phyloP scores from a whole-genome alignment of 495 filamentous ascomycete genomes.

The Staphylotrichum longicolle region DNA sequence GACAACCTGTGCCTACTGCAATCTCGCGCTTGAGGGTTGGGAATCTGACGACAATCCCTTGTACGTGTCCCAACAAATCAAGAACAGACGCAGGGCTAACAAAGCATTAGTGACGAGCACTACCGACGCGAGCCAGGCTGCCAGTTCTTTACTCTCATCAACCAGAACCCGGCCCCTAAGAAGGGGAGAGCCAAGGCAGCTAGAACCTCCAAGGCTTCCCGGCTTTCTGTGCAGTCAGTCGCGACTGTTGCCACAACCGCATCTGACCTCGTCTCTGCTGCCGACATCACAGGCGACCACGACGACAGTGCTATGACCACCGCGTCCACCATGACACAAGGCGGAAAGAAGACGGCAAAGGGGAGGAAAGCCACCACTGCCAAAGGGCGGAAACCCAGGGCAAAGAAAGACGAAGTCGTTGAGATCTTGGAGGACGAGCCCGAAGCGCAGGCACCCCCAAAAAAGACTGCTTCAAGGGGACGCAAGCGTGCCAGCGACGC shows the following conservation, averaged over 20 bases:
- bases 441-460: slow-evolving; percentile 39
- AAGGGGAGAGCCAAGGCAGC: slow-evolving; percentile 54
- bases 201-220: slow-evolving; percentile 65
- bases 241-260: slow-evolving; percentile 53
- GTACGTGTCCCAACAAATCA: slow-evolving; percentile 48
- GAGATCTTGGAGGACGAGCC: slow-evolving; percentile 48
- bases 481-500: slow-evolving; percentile 68
- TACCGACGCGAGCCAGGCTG: slow-evolving; percentile 73
- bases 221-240: slow-evolving; percentile 68
- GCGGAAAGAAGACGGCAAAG: slow-evolving; percentile 50
- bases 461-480: slow-evolving; percentile 45
- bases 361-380: slow-evolving; percentile 33
- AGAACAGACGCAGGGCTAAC: slow-evolving; percentile 24
- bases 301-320: slow-evolving; percentile 69
- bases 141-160: slow-evolving; percentile 67
- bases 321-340: slow-evolving; percentile 54
- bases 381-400: slow-evolving; percentile 51
- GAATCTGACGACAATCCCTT: slow-evolving; percentile 84
- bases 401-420: slow-evolving; percentile 59
- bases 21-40: slow-evolving; percentile 83
- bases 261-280: slow-evolving; percentile 51
- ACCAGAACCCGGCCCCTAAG: slow-evolving; percentile 45
- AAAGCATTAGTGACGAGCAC: slow-evolving; percentile 71
- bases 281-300: slow-evolving; percentile 52
- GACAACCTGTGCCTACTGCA: slow-evolving; percentile 85